A percentile compares a stretch with the other conserved stretches of the same genome.
These are phyloP conservation scores for Silene coronaria DNA, from an alignment of 179 eudicot species.

Conservation along the genomic window DNA sequence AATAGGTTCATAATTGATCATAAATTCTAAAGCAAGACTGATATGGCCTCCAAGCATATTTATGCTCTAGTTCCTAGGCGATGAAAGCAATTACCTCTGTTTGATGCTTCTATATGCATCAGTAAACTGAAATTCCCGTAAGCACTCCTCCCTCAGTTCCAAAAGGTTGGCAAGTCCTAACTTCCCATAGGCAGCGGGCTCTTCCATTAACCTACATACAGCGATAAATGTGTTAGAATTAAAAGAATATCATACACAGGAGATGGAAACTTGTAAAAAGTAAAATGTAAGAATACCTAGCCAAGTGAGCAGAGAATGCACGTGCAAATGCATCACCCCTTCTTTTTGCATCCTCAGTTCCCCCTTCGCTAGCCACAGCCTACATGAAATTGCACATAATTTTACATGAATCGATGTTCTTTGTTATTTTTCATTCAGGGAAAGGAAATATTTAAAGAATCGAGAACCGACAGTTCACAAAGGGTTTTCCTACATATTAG, in stretches of 20 bases:
- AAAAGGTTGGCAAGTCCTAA: slow-evolving; percentile 90
- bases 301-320: slow-evolving; percentile 97
- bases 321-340: slow-evolving; percentile 99
- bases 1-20: background rate
- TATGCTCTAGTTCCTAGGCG: background rate
- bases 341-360: slow-evolving; percentile 94
- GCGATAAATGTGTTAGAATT: background rate
- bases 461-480: background rate
- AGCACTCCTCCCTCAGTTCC: slow-evolving; percentile 94
- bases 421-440: background rate
- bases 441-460: background rate
- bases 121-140: slow-evolving; percentile 85
- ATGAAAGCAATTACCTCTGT: slow-evolving; percentile 51
- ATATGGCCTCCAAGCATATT: background rate
- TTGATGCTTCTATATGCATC: slow-evolving; percentile 95
- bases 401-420: background rate
- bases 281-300: slow-evolving; percentile 48
- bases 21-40: background rate
- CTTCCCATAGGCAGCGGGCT: slow-evolving; percentile 98
- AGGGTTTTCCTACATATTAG: background rate
- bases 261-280: background rate
- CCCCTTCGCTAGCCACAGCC: slow-evolving; percentile 99
- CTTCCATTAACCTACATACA: slow-evolving; percentile 77
- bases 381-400: slow-evolving; percentile 18
- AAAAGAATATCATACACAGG: background rate